phyloP scores from a whole-genome alignment of 371 early-diverging fungal species.

The Fennellomyces sp. region DNA sequence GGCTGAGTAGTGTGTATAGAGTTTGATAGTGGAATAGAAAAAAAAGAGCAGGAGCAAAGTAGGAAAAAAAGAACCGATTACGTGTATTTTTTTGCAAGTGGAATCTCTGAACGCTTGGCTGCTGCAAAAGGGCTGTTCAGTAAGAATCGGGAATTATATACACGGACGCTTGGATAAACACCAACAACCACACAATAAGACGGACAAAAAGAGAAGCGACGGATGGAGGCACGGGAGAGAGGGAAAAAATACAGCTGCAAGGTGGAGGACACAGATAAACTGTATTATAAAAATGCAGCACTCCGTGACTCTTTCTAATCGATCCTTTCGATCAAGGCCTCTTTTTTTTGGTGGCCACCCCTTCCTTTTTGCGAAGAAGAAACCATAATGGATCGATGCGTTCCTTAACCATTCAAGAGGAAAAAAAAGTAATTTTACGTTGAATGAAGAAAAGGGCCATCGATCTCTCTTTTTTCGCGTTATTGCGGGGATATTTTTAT shows the following conservation, averaged over 20 bases:
- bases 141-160: constrained; percentile 6
- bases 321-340: constrained; percentile 3
- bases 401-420: not conserved
- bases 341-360: not conserved
- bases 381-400: not conserved
- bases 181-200: constrained; percentile 1
- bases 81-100: no score
- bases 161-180: not conserved
- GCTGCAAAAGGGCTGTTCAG: no score
- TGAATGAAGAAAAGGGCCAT: no score
- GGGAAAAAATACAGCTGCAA: constrained; percentile 9
- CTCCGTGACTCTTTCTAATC: constrained; percentile 9
- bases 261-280: constrained; percentile 5
- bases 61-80: no score
- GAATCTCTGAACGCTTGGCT: not conserved
- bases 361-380: not conserved
- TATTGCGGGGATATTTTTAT: not conserved
- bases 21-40: no score
- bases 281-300: constrained; percentile 10
- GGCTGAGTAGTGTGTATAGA: no score
- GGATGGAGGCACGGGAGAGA: constrained; percentile 9
- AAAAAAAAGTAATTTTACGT: not conserved
- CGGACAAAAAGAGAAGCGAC: constrained; percentile 17
- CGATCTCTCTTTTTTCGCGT: not conserved
- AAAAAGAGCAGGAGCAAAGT: no score